phyloP scores from a whole-genome alignment of 2,329 filamentous ascomycete species.

The Diaporthe batatas region DNA sequence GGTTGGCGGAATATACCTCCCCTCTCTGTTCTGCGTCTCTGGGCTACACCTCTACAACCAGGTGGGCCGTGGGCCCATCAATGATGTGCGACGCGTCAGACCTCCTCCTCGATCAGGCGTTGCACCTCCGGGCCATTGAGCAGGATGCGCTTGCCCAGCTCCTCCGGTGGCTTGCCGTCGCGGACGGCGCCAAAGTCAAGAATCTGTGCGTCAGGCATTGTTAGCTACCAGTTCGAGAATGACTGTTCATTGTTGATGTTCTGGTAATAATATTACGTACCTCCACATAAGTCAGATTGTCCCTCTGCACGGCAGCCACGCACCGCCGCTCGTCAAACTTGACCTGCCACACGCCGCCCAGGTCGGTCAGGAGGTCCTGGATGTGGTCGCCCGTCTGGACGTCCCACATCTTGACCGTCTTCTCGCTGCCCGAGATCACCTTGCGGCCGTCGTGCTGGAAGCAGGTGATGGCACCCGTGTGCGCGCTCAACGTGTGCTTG shows the following conservation, averaged over 20 bases:
- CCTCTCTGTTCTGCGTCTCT: background rate
- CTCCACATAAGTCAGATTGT: conserved; percentile 94
- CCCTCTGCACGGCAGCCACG: conserved; percentile 94
- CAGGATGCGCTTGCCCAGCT: conserved; percentile 84
- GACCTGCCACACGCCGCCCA: conserved; percentile 99
- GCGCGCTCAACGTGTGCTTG: conserved; percentile 89
- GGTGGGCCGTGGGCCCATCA: background rate
- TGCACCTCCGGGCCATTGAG: conserved; percentile 70
- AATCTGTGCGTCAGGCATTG: conserved; percentile 70
- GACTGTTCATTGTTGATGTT: background rate
- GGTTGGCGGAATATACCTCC: background rate
- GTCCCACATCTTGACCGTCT: conserved; percentile 99
- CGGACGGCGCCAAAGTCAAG: conserved; percentile 96
- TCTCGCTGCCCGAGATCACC: conserved; percentile 95
- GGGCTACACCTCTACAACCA: background rate
- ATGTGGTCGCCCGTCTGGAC: conserved; percentile 92
- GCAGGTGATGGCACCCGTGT: conserved; percentile 97
- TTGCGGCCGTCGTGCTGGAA: conserved; percentile 98
- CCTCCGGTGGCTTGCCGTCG: conserved; percentile 83
- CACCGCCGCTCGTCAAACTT: conserved; percentile 96
- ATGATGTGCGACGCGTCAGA: conserved; percentile 41
- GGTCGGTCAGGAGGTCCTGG: conserved; percentile 90
- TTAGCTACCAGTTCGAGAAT: conserved; percentile 41
- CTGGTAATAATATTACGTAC: conserved; percentile 63
- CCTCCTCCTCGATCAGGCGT: conserved; percentile 62